Percentiles rank a stretch among this genome's conserved stretches.
Conservation (phyloP, 768 basidiomycete species). For the Kondoa subrosea region DNA sequence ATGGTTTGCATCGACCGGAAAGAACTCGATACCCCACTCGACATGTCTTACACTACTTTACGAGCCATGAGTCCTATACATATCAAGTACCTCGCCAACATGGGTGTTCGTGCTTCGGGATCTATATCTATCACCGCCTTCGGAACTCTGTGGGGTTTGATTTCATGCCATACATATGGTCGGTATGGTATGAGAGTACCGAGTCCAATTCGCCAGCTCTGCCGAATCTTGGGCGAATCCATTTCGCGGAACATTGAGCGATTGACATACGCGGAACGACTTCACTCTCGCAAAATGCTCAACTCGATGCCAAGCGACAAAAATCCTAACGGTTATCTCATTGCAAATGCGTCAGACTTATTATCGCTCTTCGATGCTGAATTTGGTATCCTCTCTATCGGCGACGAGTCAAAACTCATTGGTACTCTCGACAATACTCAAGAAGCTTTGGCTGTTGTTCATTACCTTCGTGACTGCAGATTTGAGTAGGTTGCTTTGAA, state of each 20-base stretch:
- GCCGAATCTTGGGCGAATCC: conserved; percentile 58
- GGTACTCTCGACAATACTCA: conserved; percentile 56
- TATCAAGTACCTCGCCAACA: conserved; percentile 43
- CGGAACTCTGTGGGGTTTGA: conserved; percentile 59
- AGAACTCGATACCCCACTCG: conserved; percentile 53
- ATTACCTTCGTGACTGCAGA: conserved; percentile 58
- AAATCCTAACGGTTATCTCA: conserved; percentile 49
- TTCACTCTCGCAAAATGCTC: conserved; percentile 62
- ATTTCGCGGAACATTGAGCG: conserved; percentile 66
- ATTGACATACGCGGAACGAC: conserved; percentile 54
- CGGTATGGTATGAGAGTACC: conserved; percentile 64
- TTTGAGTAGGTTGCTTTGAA: conserved; percentile 40
- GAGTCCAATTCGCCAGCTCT: conserved; percentile 66
- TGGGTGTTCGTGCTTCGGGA: conserved; percentile 49
- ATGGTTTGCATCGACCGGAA: conserved; percentile 47
- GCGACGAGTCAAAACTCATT: conserved; percentile 53
- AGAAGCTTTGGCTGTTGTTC: conserved; percentile 59
- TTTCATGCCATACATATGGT: conserved; percentile 63
- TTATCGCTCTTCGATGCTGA: conserved; percentile 62
- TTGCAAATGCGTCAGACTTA: conserved; percentile 63
- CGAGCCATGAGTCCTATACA: conserved; percentile 81
- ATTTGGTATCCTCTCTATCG: conserved; percentile 41
- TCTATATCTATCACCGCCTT: conserved; percentile 70
- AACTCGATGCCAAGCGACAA: conserved; percentile 50
- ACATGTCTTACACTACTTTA: conserved; percentile 69